phyloP scores from a whole-genome alignment of 1,284 basidiomycete species.

The Sporisorium scitamineum region DNA sequence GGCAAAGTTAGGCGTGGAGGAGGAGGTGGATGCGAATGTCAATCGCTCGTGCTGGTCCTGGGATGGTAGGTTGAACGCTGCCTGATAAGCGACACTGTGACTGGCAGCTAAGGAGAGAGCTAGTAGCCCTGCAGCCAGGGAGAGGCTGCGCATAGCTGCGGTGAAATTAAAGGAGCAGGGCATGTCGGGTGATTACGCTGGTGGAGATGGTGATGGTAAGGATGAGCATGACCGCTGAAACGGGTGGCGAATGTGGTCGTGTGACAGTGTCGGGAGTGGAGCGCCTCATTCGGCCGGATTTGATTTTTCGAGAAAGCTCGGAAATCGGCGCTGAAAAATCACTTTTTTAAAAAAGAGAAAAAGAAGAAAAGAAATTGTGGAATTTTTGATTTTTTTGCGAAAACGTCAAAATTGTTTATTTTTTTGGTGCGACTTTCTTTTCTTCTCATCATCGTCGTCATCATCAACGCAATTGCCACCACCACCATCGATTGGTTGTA shows the following conservation, averaged over 20 bases:
- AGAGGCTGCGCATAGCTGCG: conserved; percentile 28
- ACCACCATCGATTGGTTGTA: background rate
- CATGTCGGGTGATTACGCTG: background rate
- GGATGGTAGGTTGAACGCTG: conserved; percentile 13
- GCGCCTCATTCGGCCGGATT: conserved; percentile 15
- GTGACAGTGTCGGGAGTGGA: conserved; percentile 11
- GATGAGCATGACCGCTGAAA: background rate
- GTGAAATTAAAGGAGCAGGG: too few species aligned
- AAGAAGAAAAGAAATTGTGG: conserved; percentile 9
- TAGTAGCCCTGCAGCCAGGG: conserved; percentile 17
- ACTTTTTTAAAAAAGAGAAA: background rate
- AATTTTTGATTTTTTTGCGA: background rate
- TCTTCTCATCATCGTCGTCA: conserved; percentile 5
- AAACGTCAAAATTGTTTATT: conserved; percentile 1
- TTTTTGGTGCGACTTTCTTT: background rate
- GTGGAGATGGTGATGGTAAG: conserved; percentile 10
- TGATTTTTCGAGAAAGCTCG: background rate
- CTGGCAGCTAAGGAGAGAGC: conserved; percentile 3
- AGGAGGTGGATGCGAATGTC: conserved; percentile 17
- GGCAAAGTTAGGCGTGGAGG: conserved; percentile 11
- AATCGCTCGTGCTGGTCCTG: conserved; percentile 5
- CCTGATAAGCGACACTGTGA: conserved; percentile 8
- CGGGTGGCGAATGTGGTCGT: conserved; percentile 5
- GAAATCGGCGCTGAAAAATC: conserved; percentile 10
- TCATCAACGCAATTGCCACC: background rate